Base-by-base conservation (phyloP, 2,329 filamentous ascomycete species). In the Colletotrichum lupini region DNA sequence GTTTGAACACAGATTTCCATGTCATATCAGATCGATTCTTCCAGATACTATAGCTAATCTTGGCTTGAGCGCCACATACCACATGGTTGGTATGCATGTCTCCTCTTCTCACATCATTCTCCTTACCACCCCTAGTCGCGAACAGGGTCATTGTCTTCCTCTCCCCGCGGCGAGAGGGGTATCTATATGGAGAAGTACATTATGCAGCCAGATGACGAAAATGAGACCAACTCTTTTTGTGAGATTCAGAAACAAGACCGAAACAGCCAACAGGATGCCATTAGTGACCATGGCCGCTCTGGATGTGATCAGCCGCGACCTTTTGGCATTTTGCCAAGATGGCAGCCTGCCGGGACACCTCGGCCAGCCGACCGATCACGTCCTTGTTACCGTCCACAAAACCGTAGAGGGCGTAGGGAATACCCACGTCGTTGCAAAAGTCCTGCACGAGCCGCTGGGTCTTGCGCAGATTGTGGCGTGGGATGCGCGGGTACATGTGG, bases 351-450 rank as follows among this genome's bases (percentile, higher is more conserved):
- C 92, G 92, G 30, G 92, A 92, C 2, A 98, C 92, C 78, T 98
- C 94, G 4, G 90, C 92, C 61, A 98, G 86, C 57, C 91, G 88
- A 19, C 93, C 88, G 77, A 98, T 90, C 14, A 98, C 94, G 77
- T 94, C 87, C 82, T 92, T 92, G 81, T 97, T 98, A 6, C 95
- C 93, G 76, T 95, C 91, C 22, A 94, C 90, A 79, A 98, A 98
- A 1, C 94, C 94, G 79, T 95, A 95, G 65, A 97, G 87, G 6
- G 94, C 93, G 79, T 98, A 98, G 1, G 94, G 94, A 69, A 98
- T 94, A 19, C 90, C 91, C 0, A 94, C 94, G 30, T 97, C 95
- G 59, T 90, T 86, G 78, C 95, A 97, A 78, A 97, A 97, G 58
- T 94, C 91, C 78, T 92, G 88, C 11, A 97, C 94, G 46, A 97